Evolutionary conservation across 345 rosid species (phyloP).

Genomic region (Tarenaya hassleriana): DNA sequence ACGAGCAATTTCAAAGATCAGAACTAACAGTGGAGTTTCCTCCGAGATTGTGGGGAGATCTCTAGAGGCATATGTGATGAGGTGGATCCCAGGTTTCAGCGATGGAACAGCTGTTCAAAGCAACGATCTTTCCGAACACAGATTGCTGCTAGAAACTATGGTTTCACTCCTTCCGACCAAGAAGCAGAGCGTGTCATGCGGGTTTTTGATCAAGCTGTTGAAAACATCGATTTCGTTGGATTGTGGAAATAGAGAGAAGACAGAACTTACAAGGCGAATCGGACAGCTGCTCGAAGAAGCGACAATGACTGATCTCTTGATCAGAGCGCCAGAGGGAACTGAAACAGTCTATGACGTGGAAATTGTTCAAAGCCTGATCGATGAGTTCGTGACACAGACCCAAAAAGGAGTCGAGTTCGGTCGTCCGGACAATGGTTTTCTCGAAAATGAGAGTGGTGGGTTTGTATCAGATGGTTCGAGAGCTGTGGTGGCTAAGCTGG

Average conservation of each 20-base stretch:
- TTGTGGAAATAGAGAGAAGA: constrained; percentile 43
- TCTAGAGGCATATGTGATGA: constrained; percentile 44
- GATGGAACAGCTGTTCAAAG: constrained; percentile 30
- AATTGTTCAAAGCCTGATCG: constrained; percentile 46
- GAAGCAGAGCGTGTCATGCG: constrained; percentile 46
- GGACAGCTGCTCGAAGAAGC: constrained; percentile 62
- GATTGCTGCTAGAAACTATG: constrained; percentile 50
- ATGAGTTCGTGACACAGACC: constrained; percentile 34
- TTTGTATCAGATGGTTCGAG: constrained; percentile 36
- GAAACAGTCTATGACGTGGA: constrained; percentile 47
- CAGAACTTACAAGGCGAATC: constrained; percentile 41
- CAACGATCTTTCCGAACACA: constrained; percentile 30
- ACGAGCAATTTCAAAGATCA: constrained; percentile 38
- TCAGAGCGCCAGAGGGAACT: constrained; percentile 41
- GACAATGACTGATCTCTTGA: constrained; percentile 41
- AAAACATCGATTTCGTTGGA: constrained; percentile 40
- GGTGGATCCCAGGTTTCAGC: constrained; percentile 43
- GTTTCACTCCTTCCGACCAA: constrained; percentile 45
- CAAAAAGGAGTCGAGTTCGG: constrained; percentile 23
- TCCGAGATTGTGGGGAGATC: constrained; percentile 57
- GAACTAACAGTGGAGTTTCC: constrained; percentile 37
- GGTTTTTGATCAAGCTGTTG: constrained; percentile 54
- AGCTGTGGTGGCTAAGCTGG: constrained; percentile 45
- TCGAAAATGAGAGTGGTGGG: constrained; percentile 22
- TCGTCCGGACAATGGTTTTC: constrained; percentile 18